Percentiles rank a stretch among this genome's conserved stretches.
phyloP scores from a whole-genome alignment of 164 flowering plant genomes.

The Vitis rupestris region DNA sequence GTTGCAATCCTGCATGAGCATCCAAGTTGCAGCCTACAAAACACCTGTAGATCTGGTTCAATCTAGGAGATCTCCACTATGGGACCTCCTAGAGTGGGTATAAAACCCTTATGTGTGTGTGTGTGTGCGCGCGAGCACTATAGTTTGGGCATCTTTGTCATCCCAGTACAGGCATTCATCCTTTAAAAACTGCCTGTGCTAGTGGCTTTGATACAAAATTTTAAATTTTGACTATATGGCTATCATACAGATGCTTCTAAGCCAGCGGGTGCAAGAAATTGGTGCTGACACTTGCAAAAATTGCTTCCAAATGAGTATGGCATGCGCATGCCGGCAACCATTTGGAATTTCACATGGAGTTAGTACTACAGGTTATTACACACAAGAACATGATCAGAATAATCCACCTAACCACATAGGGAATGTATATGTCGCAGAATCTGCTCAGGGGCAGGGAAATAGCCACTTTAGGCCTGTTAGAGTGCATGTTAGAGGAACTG shows the following conservation, averaged over 20 bases:
- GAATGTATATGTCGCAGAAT: constrained; percentile 63
- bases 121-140: not conserved
- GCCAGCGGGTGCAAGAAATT: constrained; percentile 86
- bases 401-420: constrained; percentile 50
- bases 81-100: not conserved
- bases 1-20: no score
- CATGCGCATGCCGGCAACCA: constrained; percentile 79
- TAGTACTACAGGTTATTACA: constrained; percentile 48
- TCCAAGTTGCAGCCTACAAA: no score
- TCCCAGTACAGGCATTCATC: not conserved
- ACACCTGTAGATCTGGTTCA: not conserved
- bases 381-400: constrained; percentile 75
- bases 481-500: constrained; percentile 83
- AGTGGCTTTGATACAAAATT: not conserved
- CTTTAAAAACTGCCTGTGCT: not conserved
- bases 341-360: constrained; percentile 66
- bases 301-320: constrained; percentile 65
- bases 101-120: not conserved
- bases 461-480: constrained; percentile 78
- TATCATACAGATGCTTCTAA: constrained; percentile 76
- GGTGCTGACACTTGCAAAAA: constrained; percentile 87
- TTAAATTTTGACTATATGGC: constrained; percentile 2
- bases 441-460: constrained; percentile 68
- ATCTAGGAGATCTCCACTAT: not conserved
- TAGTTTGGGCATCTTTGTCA: not conserved